Conservation (phyloP, 1,139 yeast species). For the Magnusiomyces starmeri region DNA sequence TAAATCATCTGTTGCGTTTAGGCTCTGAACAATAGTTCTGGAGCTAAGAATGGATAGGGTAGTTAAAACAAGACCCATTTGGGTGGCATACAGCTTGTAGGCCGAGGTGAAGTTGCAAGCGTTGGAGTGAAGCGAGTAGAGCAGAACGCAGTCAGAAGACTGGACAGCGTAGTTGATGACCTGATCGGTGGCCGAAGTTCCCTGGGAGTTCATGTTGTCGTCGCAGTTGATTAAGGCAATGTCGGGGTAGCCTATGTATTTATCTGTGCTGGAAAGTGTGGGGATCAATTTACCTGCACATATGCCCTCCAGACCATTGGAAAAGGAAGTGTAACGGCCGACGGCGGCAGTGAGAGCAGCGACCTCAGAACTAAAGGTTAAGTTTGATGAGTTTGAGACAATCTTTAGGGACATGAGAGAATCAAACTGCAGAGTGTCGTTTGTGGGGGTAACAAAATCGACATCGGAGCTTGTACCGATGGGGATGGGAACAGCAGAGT, state of each 20-base stretch:
- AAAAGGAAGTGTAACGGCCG: constrained; percentile 20
- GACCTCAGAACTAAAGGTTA: constrained; percentile 20
- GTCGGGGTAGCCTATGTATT: constrained; percentile 19
- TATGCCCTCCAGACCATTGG: constrained; percentile 20
- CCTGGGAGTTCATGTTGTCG: constrained; percentile 15
- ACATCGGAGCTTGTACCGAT: constrained; percentile 12
- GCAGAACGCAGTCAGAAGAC: constrained; percentile 29
- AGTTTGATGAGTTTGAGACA: constrained; percentile 13
- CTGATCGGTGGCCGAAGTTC: constrained; percentile 21
- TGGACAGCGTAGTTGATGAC: constrained; percentile 22
- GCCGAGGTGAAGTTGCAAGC: constrained; percentile 26
- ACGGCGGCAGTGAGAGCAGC: constrained; percentile 24
- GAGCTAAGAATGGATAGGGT: constrained; percentile 24
- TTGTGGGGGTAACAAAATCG: constrained; percentile 20
- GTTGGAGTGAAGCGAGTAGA: constrained; percentile 25
- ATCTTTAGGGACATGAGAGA: constrained; percentile 18
- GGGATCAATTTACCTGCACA: constrained; percentile 25
- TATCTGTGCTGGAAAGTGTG: constrained; percentile 13
- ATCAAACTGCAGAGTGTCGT: constrained; percentile 16
- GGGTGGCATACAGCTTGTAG: constrained; percentile 22
- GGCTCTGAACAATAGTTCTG: constrained; percentile 21
- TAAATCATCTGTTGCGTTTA: constrained; percentile 16
- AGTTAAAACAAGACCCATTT: constrained; percentile 31
- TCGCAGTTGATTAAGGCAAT: constrained; percentile 31
- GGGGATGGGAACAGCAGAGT: constrained; percentile 7